A percentile compares a stretch with the other conserved stretches of the same genome.
phyloP scores from a whole-genome alignment of 768 basidiomycete genomes.

The Pisolithus sp. region DNA sequence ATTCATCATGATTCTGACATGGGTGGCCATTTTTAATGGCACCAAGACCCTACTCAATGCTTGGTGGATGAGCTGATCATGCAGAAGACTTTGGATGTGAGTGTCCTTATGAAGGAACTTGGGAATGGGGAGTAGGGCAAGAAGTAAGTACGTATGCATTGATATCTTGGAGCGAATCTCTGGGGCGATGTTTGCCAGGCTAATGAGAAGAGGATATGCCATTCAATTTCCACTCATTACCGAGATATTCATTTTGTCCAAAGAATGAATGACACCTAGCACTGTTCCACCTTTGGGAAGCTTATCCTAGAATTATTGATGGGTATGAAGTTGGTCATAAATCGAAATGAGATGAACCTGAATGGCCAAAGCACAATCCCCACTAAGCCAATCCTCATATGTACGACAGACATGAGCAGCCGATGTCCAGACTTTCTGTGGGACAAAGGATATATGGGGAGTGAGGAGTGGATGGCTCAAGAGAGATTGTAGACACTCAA shows the following conservation, averaged over 20 bases:
- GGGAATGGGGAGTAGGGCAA: slow-evolving; percentile 2
- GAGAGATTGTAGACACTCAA: slow-evolving; percentile 25
- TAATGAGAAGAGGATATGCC: slow-evolving; percentile 13
- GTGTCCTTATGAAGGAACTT: slow-evolving; percentile 7
- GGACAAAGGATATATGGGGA: slow-evolving; percentile 18
- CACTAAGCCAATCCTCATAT: slow-evolving; percentile 15
- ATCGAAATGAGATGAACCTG: slow-evolving; percentile 11
- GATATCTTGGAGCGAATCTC: too few species aligned
- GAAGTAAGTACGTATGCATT: not conserved
- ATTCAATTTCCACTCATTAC: slow-evolving; percentile 9
- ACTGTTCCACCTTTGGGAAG: slow-evolving; percentile 3
- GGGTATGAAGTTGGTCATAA: slow-evolving; percentile 24
- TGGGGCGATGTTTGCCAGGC: not conserved
- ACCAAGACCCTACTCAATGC: slow-evolving; percentile 10
- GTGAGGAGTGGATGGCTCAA: slow-evolving; percentile 19
- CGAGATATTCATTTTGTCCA: slow-evolving; percentile 8
- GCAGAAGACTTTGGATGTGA: slow-evolving; percentile 8
- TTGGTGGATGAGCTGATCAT: slow-evolving; percentile 15
- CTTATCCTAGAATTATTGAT: slow-evolving; percentile 21
- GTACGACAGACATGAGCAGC: slow-evolving; percentile 5
- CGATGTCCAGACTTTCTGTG: slow-evolving; percentile 10
- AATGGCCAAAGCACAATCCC: too few species aligned
- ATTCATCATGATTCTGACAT: slow-evolving; percentile 13
- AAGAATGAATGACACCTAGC: slow-evolving; percentile 1
- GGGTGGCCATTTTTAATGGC: slow-evolving; percentile 12